A percentile compares a stretch with the other conserved stretches of the same genome.
These are phyloP conservation scores for Nicotiana noctiflora DNA, from an alignment of 257 asterid genomes.

Conservation along the genomic window DNA sequence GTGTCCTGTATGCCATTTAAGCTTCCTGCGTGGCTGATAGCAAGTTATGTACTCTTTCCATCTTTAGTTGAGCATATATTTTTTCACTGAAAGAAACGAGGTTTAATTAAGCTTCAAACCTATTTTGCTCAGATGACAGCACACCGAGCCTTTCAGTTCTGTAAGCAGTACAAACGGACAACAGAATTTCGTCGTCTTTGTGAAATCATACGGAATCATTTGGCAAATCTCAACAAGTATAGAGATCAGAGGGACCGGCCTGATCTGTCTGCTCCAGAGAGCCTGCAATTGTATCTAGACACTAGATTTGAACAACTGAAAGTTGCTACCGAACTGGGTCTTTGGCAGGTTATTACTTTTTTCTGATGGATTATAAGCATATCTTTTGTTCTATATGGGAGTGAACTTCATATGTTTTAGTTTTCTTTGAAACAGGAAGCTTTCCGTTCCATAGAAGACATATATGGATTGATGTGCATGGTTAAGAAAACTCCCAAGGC, in stretches of 20 bases:
- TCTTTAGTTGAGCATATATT: background rate
- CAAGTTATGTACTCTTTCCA: background rate
- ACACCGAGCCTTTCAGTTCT: constrained; percentile 93
- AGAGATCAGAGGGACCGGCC: constrained; percentile 95
- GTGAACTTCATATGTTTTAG: background rate
- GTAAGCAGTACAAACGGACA: constrained; percentile 88
- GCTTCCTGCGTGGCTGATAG: background rate
- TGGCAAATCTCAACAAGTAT: constrained; percentile 84
- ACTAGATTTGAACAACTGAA: constrained; percentile 89
- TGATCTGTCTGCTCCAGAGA: constrained; percentile 81
- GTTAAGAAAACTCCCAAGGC: constrained; percentile 86
- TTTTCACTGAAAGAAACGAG: background rate
- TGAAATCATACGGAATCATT: constrained; percentile 84
- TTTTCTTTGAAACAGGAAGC: constrained; percentile 54
- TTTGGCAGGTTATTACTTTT: constrained; percentile 76
- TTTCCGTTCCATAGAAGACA: constrained; percentile 86
- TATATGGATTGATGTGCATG: constrained; percentile 75
- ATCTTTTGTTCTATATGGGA: background rate
- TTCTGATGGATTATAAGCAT: background rate
- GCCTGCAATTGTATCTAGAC: constrained; percentile 81
- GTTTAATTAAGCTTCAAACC: constrained; percentile 5
- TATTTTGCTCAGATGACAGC: constrained; percentile 70
- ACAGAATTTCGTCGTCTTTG: constrained; percentile 88
- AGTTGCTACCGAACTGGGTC: constrained; percentile 88
- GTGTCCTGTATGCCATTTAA: background rate